Evolutionary conservation across 148 eudicot genomes (phyloP).

Genomic region (Camellia granthamiana): DNA sequence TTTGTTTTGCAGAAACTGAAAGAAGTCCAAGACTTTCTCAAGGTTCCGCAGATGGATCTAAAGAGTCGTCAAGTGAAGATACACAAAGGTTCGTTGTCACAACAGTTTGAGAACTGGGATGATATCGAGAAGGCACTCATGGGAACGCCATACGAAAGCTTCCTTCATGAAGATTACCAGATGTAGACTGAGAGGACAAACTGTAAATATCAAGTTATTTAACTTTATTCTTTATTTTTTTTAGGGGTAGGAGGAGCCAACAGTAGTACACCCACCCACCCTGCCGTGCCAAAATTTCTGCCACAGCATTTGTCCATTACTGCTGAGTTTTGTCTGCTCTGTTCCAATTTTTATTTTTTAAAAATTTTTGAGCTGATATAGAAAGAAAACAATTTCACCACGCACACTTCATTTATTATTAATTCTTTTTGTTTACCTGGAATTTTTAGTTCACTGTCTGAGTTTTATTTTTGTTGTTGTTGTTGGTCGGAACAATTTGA

Average conservation of each 20-base stretch:
- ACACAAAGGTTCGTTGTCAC: conserved; percentile 35
- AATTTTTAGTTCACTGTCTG: background rate
- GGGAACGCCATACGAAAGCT: conserved; percentile 70
- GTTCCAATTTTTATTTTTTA: background rate
- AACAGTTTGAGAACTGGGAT: conserved; percentile 76
- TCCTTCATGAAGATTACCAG: conserved; percentile 52
- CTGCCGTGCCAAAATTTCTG: conserved; percentile 28
- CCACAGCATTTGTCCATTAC: background rate
- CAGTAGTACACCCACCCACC: conserved; percentile 13
- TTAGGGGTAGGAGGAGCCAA: background rate
- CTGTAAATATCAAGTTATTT: conserved; percentile 17
- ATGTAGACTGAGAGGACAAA: conserved; percentile 21
- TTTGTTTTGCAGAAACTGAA: conserved; percentile 37
- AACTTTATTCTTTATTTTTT: conserved; percentile 18
- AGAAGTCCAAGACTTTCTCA: conserved; percentile 76
- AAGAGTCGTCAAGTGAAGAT: conserved; percentile 44
- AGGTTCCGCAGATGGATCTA: conserved; percentile 57
- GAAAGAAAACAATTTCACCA: background rate
- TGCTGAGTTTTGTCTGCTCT: background rate
- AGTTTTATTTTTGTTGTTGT: too few relatives aligned
- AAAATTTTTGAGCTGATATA: background rate
- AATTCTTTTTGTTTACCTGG: background rate
- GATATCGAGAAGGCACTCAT: conserved; percentile 64
- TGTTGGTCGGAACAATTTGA: too few relatives aligned
- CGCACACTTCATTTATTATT: background rate